phyloP scores from a whole-genome alignment of 176 grass and related monocot species.

The Raddia guianensis region DNA sequence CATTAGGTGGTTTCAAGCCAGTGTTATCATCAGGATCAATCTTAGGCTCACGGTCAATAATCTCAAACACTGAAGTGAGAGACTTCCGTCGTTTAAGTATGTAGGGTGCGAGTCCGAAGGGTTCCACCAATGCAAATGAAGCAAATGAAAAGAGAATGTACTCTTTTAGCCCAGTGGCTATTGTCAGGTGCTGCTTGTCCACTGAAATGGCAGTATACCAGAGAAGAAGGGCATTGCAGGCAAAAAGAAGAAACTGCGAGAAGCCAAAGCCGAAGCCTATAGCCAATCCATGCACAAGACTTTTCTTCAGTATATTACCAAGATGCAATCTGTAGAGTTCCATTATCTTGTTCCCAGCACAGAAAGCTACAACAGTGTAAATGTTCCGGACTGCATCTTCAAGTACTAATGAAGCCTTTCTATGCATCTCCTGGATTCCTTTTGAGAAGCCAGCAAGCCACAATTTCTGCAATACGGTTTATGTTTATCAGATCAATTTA shows the following conservation, averaged over 20 bases:
- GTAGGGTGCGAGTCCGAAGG: conserved; percentile 97
- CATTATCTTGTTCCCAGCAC: conserved; percentile 98
- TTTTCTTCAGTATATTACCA: conserved; percentile 81
- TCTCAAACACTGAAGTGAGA: conserved; percentile 94
- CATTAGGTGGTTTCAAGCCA: conserved; percentile 96
- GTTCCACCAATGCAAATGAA: conserved; percentile 94
- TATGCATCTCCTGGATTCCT: conserved; percentile 99
- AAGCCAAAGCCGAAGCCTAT: conserved; percentile 96
- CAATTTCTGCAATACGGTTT: conserved; percentile 74
- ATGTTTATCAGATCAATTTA: conserved; percentile 34
- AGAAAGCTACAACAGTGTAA: conserved; percentile 98
- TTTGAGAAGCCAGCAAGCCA: conserved; percentile 99
- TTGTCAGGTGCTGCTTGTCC: conserved; percentile 56
- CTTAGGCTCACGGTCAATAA: conserved; percentile 93
- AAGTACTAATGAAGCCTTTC: conserved; percentile 95
- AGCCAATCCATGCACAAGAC: conserved; percentile 82
- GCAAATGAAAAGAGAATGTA: conserved; percentile 98
- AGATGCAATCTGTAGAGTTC: conserved; percentile 93
- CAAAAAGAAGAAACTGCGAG: conserved; percentile 98
- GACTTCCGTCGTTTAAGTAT: conserved; percentile 96
- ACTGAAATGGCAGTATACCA: conserved; percentile 96
- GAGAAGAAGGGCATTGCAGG: conserved; percentile 94
- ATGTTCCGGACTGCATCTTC: conserved; percentile 99
- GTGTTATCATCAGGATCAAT: conserved; percentile 97
- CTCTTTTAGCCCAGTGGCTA: conserved; percentile 90